Conservation (phyloP, 495 filamentous ascomycete species). For the Lepidopterella palustris region DNA sequence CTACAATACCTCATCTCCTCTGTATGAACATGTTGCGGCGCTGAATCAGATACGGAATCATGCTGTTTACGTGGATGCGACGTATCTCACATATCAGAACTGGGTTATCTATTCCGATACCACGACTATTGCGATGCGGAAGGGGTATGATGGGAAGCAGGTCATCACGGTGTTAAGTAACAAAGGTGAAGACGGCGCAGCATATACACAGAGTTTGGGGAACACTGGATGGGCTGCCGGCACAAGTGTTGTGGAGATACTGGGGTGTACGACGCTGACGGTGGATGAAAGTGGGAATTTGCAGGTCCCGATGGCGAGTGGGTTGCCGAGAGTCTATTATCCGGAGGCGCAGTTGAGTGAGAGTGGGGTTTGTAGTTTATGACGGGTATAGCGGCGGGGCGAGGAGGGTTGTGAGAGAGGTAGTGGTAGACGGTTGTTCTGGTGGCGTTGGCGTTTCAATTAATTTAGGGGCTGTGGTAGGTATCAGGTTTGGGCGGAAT, state of each 20-base stretch:
- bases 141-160: constrained; percentile 50
- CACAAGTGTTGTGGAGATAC: constrained; percentile 40
- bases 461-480: no score
- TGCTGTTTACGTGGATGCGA: constrained; percentile 43
- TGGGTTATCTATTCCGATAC: constrained; percentile 51
- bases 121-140: constrained; percentile 56
- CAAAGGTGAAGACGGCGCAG: constrained; percentile 41
- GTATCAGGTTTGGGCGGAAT: no score
- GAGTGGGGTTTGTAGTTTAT: constrained; percentile 29
- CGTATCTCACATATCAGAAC: constrained; percentile 50
- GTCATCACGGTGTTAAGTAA: constrained; percentile 59
- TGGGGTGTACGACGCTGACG: constrained; percentile 41
- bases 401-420: no score
- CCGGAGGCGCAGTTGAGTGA: constrained; percentile 14
- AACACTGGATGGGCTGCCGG: constrained; percentile 39
- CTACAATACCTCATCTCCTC: constrained; percentile 51
- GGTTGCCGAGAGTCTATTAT: constrained; percentile 31
- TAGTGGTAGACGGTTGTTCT: no score
- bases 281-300: constrained; percentile 32
- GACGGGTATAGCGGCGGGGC: no score
- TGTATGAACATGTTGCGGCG: constrained; percentile 54
- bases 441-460: no score
- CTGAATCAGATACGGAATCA: constrained; percentile 56
- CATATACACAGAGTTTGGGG: constrained; percentile 44
- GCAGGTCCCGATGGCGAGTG: constrained; percentile 29